Evolutionary conservation across 495 filamentous ascomycete species (phyloP).

Genomic region (Viridothelium virens): DNA sequence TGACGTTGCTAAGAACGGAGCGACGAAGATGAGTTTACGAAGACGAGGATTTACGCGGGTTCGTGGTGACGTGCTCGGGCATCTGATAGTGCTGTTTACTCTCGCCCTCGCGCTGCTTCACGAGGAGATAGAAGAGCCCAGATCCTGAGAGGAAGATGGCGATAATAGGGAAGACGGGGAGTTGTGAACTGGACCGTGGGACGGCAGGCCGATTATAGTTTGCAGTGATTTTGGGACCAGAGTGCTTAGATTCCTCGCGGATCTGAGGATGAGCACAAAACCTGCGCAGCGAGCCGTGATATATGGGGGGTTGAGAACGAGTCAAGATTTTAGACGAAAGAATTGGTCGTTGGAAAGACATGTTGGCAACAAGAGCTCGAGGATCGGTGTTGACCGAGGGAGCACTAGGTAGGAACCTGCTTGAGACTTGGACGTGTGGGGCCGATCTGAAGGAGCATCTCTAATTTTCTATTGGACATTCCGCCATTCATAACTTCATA

Average conservation of each 20-base stretch:
- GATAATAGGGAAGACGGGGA: constrained; percentile 60
- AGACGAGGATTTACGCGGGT: constrained; percentile 10
- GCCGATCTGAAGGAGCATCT: too few relatives aligned
- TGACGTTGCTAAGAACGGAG: constrained; percentile 1
- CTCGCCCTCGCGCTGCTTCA: constrained; percentile 49
- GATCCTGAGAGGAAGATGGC: constrained; percentile 51
- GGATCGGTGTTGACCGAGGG: too few relatives aligned
- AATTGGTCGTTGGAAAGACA: background rate
- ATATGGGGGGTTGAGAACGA: background rate
- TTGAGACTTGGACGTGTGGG: too few relatives aligned
- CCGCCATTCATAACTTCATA: too few relatives aligned
- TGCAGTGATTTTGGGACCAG: background rate
- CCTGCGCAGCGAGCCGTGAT: background rate
- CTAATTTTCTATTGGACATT: too few relatives aligned
- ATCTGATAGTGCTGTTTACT: constrained; percentile 18
- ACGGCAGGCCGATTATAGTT: background rate
- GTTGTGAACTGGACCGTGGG: constrained; percentile 29
- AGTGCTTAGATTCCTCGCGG: background rate
- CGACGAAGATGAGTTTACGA: constrained; percentile 22
- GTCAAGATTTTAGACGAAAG: background rate
- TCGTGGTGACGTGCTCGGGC: constrained; percentile 15
- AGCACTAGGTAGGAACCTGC: too few relatives aligned
- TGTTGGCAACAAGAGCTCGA: background rate
- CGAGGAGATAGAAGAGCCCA: constrained; percentile 54
- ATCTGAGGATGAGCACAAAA: background rate